phyloP scores from a whole-genome alignment of 345 rosid species.

The Laguncularia racemosa region DNA sequence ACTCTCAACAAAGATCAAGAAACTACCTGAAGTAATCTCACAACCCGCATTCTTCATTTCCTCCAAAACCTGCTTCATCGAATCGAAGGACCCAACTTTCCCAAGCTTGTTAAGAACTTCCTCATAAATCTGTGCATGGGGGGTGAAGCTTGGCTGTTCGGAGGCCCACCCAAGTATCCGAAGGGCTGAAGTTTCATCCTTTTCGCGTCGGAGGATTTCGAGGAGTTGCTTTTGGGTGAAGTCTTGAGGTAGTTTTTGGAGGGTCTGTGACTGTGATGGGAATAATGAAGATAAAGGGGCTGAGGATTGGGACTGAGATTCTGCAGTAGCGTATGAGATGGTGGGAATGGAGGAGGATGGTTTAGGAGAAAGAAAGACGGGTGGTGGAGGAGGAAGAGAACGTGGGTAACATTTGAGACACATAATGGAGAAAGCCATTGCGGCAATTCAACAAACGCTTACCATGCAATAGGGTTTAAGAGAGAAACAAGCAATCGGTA shows the following conservation, averaged over 20 bases:
- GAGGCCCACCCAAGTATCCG: constrained; percentile 60
- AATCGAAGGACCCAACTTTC: constrained; percentile 58
- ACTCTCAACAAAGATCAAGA: constrained; percentile 49
- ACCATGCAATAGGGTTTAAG: too few species aligned
- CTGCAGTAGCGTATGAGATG: constrained; percentile 26
- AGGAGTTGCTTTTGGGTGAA: constrained; percentile 67
- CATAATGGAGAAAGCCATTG: constrained; percentile 43
- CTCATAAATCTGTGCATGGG: constrained; percentile 41
- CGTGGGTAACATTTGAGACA: constrained; percentile 50
- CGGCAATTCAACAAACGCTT: constrained; percentile 9
- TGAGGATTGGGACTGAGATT: constrained; percentile 14
- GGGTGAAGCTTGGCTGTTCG: constrained; percentile 67
- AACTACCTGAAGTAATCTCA: constrained; percentile 30
- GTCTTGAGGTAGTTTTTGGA: constrained; percentile 28
- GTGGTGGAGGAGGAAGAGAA: constrained; percentile 21
- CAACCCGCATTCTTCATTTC: constrained; percentile 47
- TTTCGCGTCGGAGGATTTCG: constrained; percentile 63
- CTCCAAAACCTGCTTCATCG: constrained; percentile 43
- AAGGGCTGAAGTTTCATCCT: constrained; percentile 61
- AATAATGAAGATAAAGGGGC: too few species aligned
- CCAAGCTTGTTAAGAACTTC: constrained; percentile 65
- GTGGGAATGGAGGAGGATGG: constrained; percentile 23
- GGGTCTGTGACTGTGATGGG: constrained; percentile 13
- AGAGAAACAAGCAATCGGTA: too few species aligned
- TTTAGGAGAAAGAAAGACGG: constrained; percentile 23